These are phyloP conservation scores for Brassica rapa DNA, from an alignment of 345 rosid species.

Conservation along the genomic window DNA sequence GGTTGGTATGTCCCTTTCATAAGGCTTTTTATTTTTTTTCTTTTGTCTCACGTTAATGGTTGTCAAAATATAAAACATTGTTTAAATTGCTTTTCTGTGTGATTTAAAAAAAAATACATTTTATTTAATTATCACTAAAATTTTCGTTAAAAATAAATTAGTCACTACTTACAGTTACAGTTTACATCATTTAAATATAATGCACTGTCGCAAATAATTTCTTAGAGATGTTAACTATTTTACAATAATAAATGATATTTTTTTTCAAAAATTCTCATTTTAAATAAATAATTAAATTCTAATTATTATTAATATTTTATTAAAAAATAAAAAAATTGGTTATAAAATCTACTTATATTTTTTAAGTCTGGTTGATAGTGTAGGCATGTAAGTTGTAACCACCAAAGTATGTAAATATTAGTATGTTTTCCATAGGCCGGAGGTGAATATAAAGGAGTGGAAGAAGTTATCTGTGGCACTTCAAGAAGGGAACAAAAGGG, in stretches of 20 bases:
- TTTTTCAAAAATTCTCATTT: not conserved
- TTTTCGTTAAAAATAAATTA: not conserved
- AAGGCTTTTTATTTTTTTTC: not conserved
- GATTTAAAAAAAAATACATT: not conserved
- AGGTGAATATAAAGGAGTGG: constrained; percentile 71
- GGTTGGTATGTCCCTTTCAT: constrained; percentile 45
- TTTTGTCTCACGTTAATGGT: not conserved
- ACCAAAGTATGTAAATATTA: not conserved
- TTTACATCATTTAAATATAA: not conserved
- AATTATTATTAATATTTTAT: not conserved
- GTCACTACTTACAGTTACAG: not conserved
- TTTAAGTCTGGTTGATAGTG: not conserved
- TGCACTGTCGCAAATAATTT: not conserved
- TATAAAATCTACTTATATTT: not conserved
- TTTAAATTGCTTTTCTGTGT: not conserved
- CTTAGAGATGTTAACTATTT: not conserved
- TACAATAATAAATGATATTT: no score
- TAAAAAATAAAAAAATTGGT: not conserved
- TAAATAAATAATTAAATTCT: not conserved
- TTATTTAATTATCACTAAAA: no score
- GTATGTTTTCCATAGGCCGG: constrained; percentile 46
- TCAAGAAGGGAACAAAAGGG: constrained; percentile 44
- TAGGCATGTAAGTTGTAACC: not conserved
- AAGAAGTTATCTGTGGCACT: constrained; percentile 41
- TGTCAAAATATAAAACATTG: not conserved